Base-by-base conservation (phyloP, 805 yeast genomes). In the Allodekkera sacchari region DNA sequence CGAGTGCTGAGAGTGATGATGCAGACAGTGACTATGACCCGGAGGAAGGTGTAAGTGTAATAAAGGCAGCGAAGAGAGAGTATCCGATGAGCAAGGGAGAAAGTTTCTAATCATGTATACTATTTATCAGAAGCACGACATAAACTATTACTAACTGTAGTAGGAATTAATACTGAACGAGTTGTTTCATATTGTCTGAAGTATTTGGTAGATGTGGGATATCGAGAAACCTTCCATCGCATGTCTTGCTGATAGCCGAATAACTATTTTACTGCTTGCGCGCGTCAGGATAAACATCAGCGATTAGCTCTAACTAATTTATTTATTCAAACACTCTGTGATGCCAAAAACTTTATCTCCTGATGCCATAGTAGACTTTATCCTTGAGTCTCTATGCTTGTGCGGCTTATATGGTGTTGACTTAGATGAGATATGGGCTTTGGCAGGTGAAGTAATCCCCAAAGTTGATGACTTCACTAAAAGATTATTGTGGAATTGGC, bases 11-110 rank as follows among this genome's bases (percentile, higher is more conserved):
- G 16, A 45, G 43, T 27, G 52, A 43, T 16, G 43, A 38, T 9
- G 51, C 47, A 20, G 48, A 44, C 22, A 42, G 41, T 32, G 45
- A 42, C 5, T 27, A 28, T 16, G 32, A 35, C 14, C 35, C 35
- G 11, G 18, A n/a, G 11, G 12, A 18, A 13, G 14, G 25, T 13
- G 16, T 11, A 10, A 7, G 31, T 19, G 26, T 39, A 5, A 38
- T 40, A 13, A 49, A 43, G 26, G 16, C 17, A 4, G 38, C 37
- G 10, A 47, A 43, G 27, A 38, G 57, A 27, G 63, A 61, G 11
- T 61, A 50, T 37, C 63, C 68, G 68, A 31, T 53, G n/a, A 53
- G 52, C 35, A 63, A 63, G 31, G 54, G 55, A n/a, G 42, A 40
- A 18, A 27, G 35, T 3, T 45, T 44, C 18, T 47, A 27, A 30